Conservation (phyloP, 139 green algal species). For the Monoraphidium neglectum region DNA sequence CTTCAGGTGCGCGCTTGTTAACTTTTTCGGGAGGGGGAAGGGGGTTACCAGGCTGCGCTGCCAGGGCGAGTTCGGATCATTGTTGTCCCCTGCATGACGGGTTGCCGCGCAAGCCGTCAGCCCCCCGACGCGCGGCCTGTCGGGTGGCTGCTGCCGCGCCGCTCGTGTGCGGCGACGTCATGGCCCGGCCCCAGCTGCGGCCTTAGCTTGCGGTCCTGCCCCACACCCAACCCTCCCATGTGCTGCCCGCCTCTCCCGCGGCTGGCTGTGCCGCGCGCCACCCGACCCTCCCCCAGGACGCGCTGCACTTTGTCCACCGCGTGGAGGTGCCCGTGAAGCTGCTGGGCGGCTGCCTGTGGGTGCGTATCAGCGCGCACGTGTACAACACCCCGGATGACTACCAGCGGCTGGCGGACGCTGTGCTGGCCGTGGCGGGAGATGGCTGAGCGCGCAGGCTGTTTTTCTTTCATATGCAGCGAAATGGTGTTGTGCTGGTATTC, state of each 20-base stretch:
- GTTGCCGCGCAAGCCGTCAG: too few relatives aligned
- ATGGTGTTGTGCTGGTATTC: too few relatives aligned
- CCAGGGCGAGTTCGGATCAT: too few relatives aligned
- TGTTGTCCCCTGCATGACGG: too few relatives aligned
- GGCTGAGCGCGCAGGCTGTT: too few relatives aligned
- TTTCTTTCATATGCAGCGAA: too few relatives aligned
- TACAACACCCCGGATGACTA: constrained; percentile 73
- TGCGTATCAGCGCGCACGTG: constrained; percentile 57
- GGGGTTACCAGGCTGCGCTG: too few relatives aligned
- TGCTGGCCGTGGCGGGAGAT: constrained; percentile 26
- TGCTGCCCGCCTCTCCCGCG: not conserved
- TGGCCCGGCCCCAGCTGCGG: not conserved
- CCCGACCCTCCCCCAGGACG: constrained; percentile 45
- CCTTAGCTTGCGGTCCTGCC: not conserved
- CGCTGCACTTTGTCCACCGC: constrained; percentile 45
- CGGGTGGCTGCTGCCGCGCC: too few relatives aligned
- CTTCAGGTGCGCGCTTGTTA: too few relatives aligned
- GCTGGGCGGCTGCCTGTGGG: constrained; percentile 55
- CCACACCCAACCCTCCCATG: too few relatives aligned
- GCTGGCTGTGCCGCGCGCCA: not conserved
- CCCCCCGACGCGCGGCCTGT: too few relatives aligned
- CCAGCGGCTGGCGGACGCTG: constrained; percentile 36
- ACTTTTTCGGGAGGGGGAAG: too few relatives aligned
- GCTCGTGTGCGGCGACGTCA: not conserved
- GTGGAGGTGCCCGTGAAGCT: constrained; percentile 72